Conservation (phyloP, 345 rosid genomes). For the Melaleuca alternifolia region DNA sequence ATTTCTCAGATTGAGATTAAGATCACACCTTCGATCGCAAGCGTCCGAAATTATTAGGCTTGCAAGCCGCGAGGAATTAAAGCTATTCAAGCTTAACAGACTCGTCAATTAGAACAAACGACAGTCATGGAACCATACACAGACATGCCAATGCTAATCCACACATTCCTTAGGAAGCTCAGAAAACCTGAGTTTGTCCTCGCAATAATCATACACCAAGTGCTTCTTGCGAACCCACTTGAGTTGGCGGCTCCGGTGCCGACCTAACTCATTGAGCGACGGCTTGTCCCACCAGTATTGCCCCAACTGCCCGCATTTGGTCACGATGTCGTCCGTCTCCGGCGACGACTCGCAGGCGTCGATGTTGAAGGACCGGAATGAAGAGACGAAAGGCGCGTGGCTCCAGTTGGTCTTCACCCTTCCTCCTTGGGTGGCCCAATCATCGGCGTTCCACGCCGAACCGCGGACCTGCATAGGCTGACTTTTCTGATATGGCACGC, state of each 20-base stretch:
- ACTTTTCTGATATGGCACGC: constrained; percentile 27
- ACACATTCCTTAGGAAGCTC: constrained; percentile 1
- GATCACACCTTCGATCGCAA: neutral
- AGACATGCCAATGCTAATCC: neutral
- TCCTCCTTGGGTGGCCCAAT: constrained; percentile 44
- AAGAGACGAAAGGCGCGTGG: constrained; percentile 17
- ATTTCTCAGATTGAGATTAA: neutral
- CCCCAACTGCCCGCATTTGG: neutral
- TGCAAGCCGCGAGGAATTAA: neutral
- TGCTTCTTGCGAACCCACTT: constrained; percentile 2
- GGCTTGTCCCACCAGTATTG: constrained; percentile 7
- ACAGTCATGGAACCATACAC: neutral
- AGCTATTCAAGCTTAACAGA: neutral
- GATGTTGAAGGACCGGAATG: neutral
- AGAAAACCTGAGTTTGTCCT: constrained; percentile 2
- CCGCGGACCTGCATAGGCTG: constrained; percentile 34
- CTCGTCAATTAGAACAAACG: neutral
- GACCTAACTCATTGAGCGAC: neutral
- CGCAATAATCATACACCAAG: constrained; percentile 7
- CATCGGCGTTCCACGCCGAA: constrained; percentile 41
- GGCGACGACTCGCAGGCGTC: neutral
- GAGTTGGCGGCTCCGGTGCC: constrained; percentile 3
- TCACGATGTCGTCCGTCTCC: neutral
- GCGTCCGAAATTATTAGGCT: neutral
- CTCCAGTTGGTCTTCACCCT: constrained; percentile 31